Evolutionary conservation across 192 early-diverging fungal genomes (phyloP).

Genomic region (Polychytrium aggregatum): DNA sequence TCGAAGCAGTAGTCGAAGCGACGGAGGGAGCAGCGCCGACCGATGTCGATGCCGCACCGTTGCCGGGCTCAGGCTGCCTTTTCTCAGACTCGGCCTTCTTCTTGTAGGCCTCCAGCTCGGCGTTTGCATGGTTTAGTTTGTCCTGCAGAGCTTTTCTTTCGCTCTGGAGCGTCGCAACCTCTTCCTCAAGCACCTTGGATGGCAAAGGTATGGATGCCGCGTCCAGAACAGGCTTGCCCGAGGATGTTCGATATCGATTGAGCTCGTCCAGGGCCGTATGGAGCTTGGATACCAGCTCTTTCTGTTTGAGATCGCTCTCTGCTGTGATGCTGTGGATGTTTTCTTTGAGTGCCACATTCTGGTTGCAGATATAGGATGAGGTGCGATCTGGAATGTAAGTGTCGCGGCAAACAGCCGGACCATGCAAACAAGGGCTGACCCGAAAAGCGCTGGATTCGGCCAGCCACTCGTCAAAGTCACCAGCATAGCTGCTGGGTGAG

Average conservation of each 20-base stretch:
- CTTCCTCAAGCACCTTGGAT: neutral
- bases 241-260: neutral
- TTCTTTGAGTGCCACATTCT: slow-evolving; percentile 32
- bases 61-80: too few relatives aligned
- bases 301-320: slow-evolving; percentile 12
- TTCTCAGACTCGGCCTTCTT: too few relatives aligned
- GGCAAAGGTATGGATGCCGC: neutral
- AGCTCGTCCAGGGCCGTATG: slow-evolving; percentile 9
- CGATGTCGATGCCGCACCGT: too few relatives aligned
- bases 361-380: neutral
- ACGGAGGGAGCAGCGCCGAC: too few relatives aligned
- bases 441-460: neutral
- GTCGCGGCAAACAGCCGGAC: neutral
- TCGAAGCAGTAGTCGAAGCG: too few relatives aligned
- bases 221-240: neutral
- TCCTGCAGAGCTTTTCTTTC: too few relatives aligned
- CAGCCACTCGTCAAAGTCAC: too few relatives aligned
- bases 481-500: neutral
- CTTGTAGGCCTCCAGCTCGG: too few relatives aligned
- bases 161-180: neutral
- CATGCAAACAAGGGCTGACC: neutral
- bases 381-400: neutral
- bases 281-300: slow-evolving; percentile 8
- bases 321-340: slow-evolving; percentile 32
- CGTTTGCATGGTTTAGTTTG: slow-evolving; percentile 1